Percentiles rank a stretch among this genome's conserved stretches.
These are phyloP conservation scores for Euphorbia lathyris DNA, from an alignment of 345 rosid species.

Conservation along the genomic window DNA sequence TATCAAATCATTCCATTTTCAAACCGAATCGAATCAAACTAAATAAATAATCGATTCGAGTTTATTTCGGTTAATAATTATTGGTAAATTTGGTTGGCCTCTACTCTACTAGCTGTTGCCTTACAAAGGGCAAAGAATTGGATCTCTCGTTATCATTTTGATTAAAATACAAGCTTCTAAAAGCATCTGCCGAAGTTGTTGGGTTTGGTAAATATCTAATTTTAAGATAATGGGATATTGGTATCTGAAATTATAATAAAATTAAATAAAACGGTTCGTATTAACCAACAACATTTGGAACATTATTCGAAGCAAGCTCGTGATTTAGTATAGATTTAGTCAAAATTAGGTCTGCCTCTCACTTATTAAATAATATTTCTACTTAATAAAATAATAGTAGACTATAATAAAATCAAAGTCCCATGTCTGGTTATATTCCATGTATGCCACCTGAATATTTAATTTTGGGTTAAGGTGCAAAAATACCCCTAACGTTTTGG, in stretches of 20 bases:
- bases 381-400: too few relatives aligned
- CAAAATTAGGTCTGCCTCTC: neutral
- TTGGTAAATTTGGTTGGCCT: too few relatives aligned
- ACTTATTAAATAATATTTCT: neutral
- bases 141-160: neutral
- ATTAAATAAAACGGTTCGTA: neutral
- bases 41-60: too few relatives aligned
- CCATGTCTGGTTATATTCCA: neutral
- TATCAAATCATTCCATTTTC: too few relatives aligned
- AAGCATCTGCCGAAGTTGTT: neutral
- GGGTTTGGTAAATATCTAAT: neutral
- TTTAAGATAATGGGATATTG: neutral
- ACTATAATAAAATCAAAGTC: neutral
- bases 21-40: too few relatives aligned
- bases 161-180: neutral
- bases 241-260: neutral
- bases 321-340: neutral
- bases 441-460: too few relatives aligned
- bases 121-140: neutral
- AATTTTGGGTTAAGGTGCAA: too few relatives aligned
- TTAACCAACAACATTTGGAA: neutral
- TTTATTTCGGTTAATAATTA: too few relatives aligned
- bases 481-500: too few relatives aligned
- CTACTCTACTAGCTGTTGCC: too few relatives aligned
- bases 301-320: neutral